phyloP scores from a whole-genome alignment of 139 green algal species.

The Ostreobium quekettii region DNA sequence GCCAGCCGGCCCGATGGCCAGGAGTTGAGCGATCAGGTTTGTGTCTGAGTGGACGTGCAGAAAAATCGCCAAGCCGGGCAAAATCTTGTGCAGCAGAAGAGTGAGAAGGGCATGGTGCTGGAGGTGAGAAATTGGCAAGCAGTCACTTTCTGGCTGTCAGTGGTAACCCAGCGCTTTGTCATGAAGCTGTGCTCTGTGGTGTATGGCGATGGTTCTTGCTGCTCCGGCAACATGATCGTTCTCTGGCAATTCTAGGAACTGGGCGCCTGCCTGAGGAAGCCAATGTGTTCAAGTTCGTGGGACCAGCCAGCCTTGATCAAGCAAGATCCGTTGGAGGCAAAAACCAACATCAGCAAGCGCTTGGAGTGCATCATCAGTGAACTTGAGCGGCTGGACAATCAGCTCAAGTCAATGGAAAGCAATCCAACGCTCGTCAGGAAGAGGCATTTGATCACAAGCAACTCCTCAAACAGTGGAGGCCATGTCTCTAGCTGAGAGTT shows the following conservation, averaged over 20 bases:
- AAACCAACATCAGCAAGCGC: slow-evolving; percentile 78
- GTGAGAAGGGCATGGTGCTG: slow-evolving; percentile 63
- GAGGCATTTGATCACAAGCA: too few species aligned
- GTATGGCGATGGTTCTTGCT: too few species aligned
- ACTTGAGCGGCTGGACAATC: slow-evolving; percentile 34
- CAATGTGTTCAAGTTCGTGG: slow-evolving; percentile 83
- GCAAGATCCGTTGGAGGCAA: slow-evolving; percentile 78
- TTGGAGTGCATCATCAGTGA: slow-evolving; percentile 71
- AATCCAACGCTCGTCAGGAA: slow-evolving; percentile 35
- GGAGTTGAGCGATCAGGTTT: too few species aligned
- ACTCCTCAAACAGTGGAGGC: too few species aligned
- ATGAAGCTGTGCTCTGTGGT: too few species aligned
- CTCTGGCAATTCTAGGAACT: too few species aligned
- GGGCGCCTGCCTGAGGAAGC: slow-evolving; percentile 61
- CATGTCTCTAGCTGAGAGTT: too few species aligned
- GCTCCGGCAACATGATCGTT: too few species aligned
- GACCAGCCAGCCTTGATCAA: slow-evolving; percentile 75
- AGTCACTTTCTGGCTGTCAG: too few species aligned
- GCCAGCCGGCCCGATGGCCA: too few species aligned
- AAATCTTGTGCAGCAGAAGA: slow-evolving; percentile 50
- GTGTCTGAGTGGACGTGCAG: slow-evolving; percentile 49
- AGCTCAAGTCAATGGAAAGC: slow-evolving; percentile 35
- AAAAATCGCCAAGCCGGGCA: slow-evolving; percentile 35
- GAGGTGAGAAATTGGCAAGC: too few species aligned
- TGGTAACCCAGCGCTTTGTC: too few species aligned